A percentile compares a stretch with the other conserved stretches of the same genome.
phyloP scores from a whole-genome alignment of 805 yeast species.

The Yarrowia yakushimensis region DNA sequence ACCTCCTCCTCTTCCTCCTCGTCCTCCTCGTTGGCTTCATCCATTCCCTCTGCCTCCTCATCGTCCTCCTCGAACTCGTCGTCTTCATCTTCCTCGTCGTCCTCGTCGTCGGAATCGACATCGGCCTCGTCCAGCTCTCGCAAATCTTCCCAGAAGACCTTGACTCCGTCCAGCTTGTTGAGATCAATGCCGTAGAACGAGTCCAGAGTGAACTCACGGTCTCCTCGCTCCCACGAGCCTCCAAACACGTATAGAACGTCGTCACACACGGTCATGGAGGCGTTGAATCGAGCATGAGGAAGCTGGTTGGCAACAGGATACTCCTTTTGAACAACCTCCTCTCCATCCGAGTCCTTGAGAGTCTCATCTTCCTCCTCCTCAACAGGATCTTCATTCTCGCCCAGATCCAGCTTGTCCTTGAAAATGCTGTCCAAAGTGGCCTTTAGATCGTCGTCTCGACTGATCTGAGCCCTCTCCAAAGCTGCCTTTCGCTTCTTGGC shows the following conservation, averaged over 20 bases:
- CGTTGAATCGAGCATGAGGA: slow-evolving; percentile 88
- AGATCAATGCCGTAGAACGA: slow-evolving; percentile 83
- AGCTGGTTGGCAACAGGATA: slow-evolving; percentile 57
- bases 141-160: slow-evolving; percentile 85
- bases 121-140: slow-evolving; percentile 50
- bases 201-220: slow-evolving; percentile 78
- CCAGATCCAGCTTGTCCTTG: slow-evolving; percentile 35
- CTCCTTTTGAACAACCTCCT: slow-evolving; percentile 44
- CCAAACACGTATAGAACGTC: slow-evolving; percentile 83
- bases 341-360: slow-evolving; percentile 39
- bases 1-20: slow-evolving; percentile 63
- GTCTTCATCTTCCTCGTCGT: slow-evolving; percentile 65
- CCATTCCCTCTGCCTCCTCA: slow-evolving; percentile 41
- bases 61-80: slow-evolving; percentile 69
- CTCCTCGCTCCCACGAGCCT: slow-evolving; percentile 87
- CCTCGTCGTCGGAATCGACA: slow-evolving; percentile 47
- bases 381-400: slow-evolving; percentile 40
- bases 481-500: slow-evolving; percentile 51
- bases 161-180: slow-evolving; percentile 82
- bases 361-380: slow-evolving; percentile 34
- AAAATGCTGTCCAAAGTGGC: slow-evolving; percentile 58
- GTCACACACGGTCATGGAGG: slow-evolving; percentile 78
- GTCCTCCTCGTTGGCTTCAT: slow-evolving; percentile 44
- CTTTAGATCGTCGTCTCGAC: slow-evolving; percentile 75
- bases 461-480: slow-evolving; percentile 40